These are phyloP conservation scores for Alternaria burnsii DNA, from an alignment of 2,329 filamentous ascomycete genomes.

Conservation along the genomic window DNA sequence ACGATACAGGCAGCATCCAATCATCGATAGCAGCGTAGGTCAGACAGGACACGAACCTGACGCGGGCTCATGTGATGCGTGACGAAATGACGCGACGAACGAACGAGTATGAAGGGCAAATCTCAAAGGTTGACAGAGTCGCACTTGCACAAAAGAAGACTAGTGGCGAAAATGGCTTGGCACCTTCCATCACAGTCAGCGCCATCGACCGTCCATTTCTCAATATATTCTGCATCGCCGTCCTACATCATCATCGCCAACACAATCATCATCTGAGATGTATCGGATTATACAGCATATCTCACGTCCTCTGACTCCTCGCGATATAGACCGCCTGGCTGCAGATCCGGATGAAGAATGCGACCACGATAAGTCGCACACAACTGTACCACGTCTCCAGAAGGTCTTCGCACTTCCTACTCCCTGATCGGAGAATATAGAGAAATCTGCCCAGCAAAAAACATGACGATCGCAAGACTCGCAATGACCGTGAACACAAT, in stretches of 20 bases:
- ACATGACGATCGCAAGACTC: slow-evolving; percentile 20
- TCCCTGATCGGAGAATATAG: slow-evolving; percentile 13
- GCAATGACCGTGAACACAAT: slow-evolving; percentile 26
- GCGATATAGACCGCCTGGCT: background rate
- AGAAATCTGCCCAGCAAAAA: slow-evolving; percentile 27
- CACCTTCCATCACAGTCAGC: background rate
- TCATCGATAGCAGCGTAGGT: background rate
- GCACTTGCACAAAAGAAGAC: background rate
- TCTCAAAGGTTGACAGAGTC: background rate
- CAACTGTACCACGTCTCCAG: background rate
- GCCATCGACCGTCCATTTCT: background rate
- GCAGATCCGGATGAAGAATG: background rate
- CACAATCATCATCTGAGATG: background rate
- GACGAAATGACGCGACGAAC: background rate
- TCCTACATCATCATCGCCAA: background rate
- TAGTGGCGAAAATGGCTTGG: background rate
- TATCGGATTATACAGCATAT: background rate
- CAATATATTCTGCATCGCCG: background rate
- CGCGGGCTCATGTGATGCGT: slow-evolving; percentile 13
- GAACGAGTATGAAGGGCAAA: background rate
- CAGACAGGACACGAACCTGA: background rate
- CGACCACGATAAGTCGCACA: background rate
- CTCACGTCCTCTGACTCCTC: too few relatives aligned
- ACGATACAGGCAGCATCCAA: slow-evolving; percentile 9
- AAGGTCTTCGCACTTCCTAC: background rate